Conservation (phyloP, 2,329 filamentous ascomycete genomes). For the Calonectria montana region DNA sequence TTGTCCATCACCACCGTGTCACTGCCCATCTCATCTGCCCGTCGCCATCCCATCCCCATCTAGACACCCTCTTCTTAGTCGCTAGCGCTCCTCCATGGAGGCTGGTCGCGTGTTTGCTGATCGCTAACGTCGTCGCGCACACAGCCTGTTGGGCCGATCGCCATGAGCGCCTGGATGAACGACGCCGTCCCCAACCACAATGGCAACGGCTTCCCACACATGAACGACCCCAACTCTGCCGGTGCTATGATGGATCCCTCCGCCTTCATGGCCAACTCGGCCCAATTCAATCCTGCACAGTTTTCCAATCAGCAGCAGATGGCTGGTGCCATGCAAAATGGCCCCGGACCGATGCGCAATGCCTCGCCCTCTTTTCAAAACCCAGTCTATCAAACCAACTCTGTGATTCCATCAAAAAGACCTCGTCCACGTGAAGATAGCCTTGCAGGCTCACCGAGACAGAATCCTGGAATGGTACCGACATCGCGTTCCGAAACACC, state of each 20-base stretch:
- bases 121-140: conserved; percentile 58
- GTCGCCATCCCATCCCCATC: conserved; percentile 53
- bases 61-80: conserved; percentile 35
- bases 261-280: conserved; percentile 69
- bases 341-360: conserved; percentile 83
- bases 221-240: conserved; percentile 69
- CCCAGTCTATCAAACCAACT: conserved; percentile 84
- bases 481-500: conserved; percentile 93
- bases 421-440: conserved; percentile 85
- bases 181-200: conserved; percentile 77
- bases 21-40: conserved; percentile 58
- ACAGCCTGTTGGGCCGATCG: conserved; percentile 60
- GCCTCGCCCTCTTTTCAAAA: conserved; percentile 82
- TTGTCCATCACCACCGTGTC: conserved; percentile 59
- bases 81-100: conserved; percentile 54
- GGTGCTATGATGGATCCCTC: conserved; percentile 74
- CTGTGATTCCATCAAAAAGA: conserved; percentile 91
- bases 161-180: conserved; percentile 81
- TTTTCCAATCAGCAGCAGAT: conserved; percentile 67
- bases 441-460: conserved; percentile 83
- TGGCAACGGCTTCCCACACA: conserved; percentile 75
- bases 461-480: conserved; percentile 78
- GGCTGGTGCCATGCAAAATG: conserved; percentile 77
- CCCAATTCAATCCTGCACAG: conserved; percentile 70
- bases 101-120: conserved; percentile 52